A percentile compares a stretch with the other conserved stretches of the same genome.
Evolutionary conservation across 805 yeast genomes (phyloP).

Genomic region (Tetrapisispora phaffii): DNA sequence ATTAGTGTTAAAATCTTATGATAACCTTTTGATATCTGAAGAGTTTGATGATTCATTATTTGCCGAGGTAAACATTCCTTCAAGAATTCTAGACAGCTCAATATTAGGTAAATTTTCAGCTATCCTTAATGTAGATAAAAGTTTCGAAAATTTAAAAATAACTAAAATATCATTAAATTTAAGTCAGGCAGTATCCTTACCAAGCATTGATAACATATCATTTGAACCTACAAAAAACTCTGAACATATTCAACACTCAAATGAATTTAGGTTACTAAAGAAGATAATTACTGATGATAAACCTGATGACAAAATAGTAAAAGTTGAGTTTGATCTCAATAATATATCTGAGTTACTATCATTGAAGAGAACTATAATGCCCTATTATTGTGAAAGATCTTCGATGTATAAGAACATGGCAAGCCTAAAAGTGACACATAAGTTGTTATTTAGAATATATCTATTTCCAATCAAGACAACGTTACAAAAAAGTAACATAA

Average conservation of each 20-base stretch:
- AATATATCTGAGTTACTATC: background rate
- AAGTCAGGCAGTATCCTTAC: conserved; percentile 12
- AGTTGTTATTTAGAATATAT: conserved; percentile 5
- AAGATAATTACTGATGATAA: background rate
- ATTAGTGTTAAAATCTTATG: background rate
- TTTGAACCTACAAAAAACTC: background rate
- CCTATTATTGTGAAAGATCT: conserved; percentile 13
- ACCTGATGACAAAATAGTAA: background rate
- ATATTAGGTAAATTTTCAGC: conserved; percentile 5
- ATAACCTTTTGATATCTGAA: background rate
- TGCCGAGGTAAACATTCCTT: conserved; percentile 6
- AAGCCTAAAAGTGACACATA: conserved; percentile 13
- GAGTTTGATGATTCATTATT: conserved; percentile 2
- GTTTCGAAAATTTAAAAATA: conserved; percentile 3
- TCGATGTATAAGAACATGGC: background rate
- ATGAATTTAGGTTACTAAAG: background rate
- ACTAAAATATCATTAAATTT: conserved; percentile 5
- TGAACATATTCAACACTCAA: background rate
- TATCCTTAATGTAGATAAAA: background rate
- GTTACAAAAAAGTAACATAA: background rate
- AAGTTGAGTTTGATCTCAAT: background rate
- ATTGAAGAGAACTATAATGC: conserved; percentile 2
- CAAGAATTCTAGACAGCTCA: conserved; percentile 11
- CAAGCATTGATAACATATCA: conserved; percentile 6
- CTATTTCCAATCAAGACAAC: background rate